Conservation (phyloP, 2,329 filamentous ascomycete genomes). For the Aureobasidium sp. region DNA sequence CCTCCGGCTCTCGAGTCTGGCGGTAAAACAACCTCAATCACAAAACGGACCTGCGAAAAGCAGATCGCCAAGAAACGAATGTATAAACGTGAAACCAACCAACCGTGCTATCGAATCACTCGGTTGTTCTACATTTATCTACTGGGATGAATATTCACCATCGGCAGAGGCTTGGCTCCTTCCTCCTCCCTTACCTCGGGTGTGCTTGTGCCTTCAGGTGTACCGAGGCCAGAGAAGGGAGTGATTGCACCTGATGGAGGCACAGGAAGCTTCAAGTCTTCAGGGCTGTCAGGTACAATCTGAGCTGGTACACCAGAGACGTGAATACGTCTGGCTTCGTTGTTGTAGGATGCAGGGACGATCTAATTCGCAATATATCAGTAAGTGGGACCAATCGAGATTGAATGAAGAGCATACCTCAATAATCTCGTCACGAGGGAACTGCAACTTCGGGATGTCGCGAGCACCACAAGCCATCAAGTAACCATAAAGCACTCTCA, state of each 20-base stretch:
- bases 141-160: slow-evolving; percentile 5
- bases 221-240: slow-evolving; percentile 36
- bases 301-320: slow-evolving; percentile 61
- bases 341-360: slow-evolving; percentile 94
- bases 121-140: not conserved
- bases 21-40: not conserved
- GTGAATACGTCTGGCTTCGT: slow-evolving; percentile 82
- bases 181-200: not conserved
- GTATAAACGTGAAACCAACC: not conserved
- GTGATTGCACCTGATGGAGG: slow-evolving; percentile 47
- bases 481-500: slow-evolving; percentile 93
- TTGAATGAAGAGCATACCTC: slow-evolving; percentile 46
- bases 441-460: slow-evolving; percentile 86
- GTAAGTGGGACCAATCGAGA: not conserved
- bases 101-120: not conserved
- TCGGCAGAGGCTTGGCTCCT: not conserved
- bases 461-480: slow-evolving; percentile 96
- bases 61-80: not conserved
- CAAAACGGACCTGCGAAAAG: not conserved
- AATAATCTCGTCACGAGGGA: slow-evolving; percentile 94
- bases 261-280: slow-evolving; percentile 73
- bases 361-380: slow-evolving; percentile 45
- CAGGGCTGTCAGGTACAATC: slow-evolving; percentile 68
- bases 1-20: not conserved
- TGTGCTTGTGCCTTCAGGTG: slow-evolving; percentile 21